Evolutionary conservation across 495 filamentous ascomycete species (phyloP), one percentile per base, ranked within the genome.

Genomic region (Aspergillus cristatus): DNA sequence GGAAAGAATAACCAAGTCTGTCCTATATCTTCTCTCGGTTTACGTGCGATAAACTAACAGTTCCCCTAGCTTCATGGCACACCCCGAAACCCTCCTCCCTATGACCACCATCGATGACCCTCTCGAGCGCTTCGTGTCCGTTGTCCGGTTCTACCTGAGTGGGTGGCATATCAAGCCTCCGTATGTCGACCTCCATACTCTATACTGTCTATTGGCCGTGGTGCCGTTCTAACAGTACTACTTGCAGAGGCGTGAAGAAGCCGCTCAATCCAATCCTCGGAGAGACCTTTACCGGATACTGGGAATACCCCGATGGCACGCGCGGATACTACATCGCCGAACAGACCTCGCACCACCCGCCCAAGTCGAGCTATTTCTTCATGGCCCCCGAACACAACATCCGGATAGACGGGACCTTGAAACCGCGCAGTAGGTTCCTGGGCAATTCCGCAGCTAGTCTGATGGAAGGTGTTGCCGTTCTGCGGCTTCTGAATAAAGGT

Each of bases 121-220:
- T 2, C 70, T 90, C 28, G 65, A 90, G 48, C 76, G 91, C 51
- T 99, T 99, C 55, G 76, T 99, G 4, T 81, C 86, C 0, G 91
- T 99, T 7, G 81, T 95, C 45, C 96, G 93, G 55, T 97, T 99
- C 58, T 99, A 99, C 58, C 62, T 99, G 35, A 94, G 87, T 56
- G 91, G 91, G 43, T 99, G 91, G 91, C 91, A 99, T 59, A 96
- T 99, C 57, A 93, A 90, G 62, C 89, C 91, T 42, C 85, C 86
- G 90, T 94, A 79, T 46, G 82, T 72, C 24, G 32, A 36, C 14
- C 26, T 34, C 40, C 49, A n/a, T 30, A 18, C 38, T 3, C 32
- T 24, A 8, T 32, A 7, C 20, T 33, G 16, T 33, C 22, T 10
- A 20, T 14, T 22, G 35, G 55, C 60, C 34, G 67, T 31, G 14